These are phyloP conservation scores for Hypocrella siamensis DNA, from an alignment of 2,329 filamentous ascomycete species.

Conservation along the genomic window DNA sequence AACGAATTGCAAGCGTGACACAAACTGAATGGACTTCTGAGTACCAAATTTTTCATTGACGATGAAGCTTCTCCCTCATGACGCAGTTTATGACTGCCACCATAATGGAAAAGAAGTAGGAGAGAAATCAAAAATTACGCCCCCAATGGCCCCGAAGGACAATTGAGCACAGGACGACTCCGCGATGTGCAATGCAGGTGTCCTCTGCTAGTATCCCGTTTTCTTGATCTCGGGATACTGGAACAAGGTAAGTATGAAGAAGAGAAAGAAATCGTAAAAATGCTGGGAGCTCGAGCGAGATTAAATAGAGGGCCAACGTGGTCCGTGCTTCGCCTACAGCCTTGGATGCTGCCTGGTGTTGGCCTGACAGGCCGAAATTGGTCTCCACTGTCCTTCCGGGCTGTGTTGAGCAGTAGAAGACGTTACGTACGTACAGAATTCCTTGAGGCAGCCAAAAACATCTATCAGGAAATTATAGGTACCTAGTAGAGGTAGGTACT, in stretches of 20 bases:
- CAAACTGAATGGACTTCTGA: no score
- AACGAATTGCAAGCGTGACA: no score
- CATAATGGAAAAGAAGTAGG: constrained; percentile 27
- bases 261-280: constrained; percentile 12
- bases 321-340: constrained; percentile 8
- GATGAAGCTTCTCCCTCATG: constrained; percentile 29
- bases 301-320: constrained; percentile 9
- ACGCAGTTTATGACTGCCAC: constrained; percentile 17
- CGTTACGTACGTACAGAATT: neutral
- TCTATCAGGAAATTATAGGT: no score
- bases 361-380: constrained; percentile 1
- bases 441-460: no score
- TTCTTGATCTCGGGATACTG: constrained; percentile 27
- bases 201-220: constrained; percentile 22
- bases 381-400: neutral
- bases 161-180: constrained; percentile 30
- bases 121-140: constrained; percentile 31
- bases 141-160: constrained; percentile 35
- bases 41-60: no score
- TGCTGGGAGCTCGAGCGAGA: neutral
- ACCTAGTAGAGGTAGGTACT: no score
- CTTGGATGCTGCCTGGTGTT: neutral
- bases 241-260: constrained; percentile 38
- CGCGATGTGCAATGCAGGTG: constrained; percentile 39
- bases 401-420: neutral